Percentiles rank a stretch among this genome's conserved stretches.
These are phyloP conservation scores for Candida glucosophila DNA, from an alignment of 1,139 yeast genomes.

Conservation along the genomic window DNA sequence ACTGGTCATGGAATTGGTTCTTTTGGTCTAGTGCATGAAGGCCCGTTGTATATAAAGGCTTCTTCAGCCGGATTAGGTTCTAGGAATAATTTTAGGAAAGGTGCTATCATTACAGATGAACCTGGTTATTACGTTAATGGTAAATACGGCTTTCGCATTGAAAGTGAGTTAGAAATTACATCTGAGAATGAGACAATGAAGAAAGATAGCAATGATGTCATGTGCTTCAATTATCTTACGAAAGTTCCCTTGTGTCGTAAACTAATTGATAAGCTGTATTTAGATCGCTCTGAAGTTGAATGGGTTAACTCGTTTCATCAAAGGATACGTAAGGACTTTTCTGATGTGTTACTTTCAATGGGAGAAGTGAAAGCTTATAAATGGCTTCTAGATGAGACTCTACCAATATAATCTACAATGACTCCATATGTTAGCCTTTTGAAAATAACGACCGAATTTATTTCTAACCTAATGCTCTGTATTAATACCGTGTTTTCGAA, in stretches of 20 bases:
- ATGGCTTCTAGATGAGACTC: constrained; percentile 34
- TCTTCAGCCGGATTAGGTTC: constrained; percentile 27
- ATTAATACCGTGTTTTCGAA: background rate
- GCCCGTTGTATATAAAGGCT: constrained; percentile 45
- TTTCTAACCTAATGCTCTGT: background rate
- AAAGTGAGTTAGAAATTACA: constrained; percentile 41
- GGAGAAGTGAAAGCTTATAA: constrained; percentile 30
- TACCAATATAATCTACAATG: constrained; percentile 19
- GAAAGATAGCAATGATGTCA: constrained; percentile 23
- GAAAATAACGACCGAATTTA: background rate
- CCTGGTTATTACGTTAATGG: constrained; percentile 51
- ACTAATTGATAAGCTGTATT: constrained; percentile 31
- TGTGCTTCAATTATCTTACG: constrained; percentile 43
- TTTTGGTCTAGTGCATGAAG: constrained; percentile 49
- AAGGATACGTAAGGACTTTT: constrained; percentile 27
- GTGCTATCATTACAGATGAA: constrained; percentile 46
- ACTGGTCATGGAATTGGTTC: constrained; percentile 57
- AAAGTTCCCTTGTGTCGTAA: constrained; percentile 45
- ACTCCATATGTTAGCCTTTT: no score
- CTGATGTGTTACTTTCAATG: constrained; percentile 24
- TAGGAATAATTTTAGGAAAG: constrained; percentile 29
- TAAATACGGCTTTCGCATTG: constrained; percentile 44
- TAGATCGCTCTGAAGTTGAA: constrained; percentile 31
- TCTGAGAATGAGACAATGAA: constrained; percentile 26
- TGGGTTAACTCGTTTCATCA: constrained; percentile 46